These are phyloP conservation scores for bread wheat (Triticum aestivum) DNA, from an alignment of 176 grass and related monocot genomes.

Conservation along the genomic window IWGSC_CS_RefSeq_v2.1 NC_057814.1:48364577-48365076, in stretches of 20 bases:
- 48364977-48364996: constrained; percentile 29
- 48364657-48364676: too few relatives aligned
- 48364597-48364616: background rate
- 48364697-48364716: too few relatives aligned
- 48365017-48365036: constrained; percentile 28
- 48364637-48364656: too few relatives aligned
- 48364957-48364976: constrained; percentile 29
- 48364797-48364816: background rate
- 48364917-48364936: constrained; percentile 43
- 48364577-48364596: background rate
- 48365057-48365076: background rate
- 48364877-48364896: constrained; percentile 21
- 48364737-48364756: too few relatives aligned
- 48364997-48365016: constrained; percentile 27
- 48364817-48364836: background rate
- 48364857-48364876: constrained; percentile 28
- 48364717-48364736: too few relatives aligned
- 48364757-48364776: too few relatives aligned
- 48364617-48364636: background rate
- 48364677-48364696: too few relatives aligned
- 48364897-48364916: constrained; percentile 35
- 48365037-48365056: background rate
- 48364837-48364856: background rate
- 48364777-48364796: background rate
- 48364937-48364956: constrained; percentile 39